These are phyloP conservation scores for Tritrichomonas musculus DNA, from an alignment of 208 protist species.

Conservation along the genomic window DNA sequence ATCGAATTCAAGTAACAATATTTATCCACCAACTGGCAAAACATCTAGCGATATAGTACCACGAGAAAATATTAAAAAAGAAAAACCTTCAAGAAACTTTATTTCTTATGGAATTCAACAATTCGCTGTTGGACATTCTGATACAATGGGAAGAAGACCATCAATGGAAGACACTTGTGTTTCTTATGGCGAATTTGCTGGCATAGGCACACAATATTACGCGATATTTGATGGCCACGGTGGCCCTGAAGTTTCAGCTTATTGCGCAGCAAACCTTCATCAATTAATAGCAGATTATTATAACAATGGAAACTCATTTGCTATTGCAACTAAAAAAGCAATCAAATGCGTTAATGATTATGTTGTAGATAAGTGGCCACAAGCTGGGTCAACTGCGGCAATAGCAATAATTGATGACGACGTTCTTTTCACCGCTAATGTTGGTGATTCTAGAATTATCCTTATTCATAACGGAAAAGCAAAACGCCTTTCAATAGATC, in stretches of 20 bases:
- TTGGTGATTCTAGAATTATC: not conserved
- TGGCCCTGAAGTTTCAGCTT: not conserved
- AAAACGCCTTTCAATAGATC: not conserved
- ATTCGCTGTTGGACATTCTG: not conserved
- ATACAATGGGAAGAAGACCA: not conserved
- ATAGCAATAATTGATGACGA: not conserved
- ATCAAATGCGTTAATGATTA: not conserved
- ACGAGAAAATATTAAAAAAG: too few species aligned
- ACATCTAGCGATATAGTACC: too few species aligned
- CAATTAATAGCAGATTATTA: not conserved
- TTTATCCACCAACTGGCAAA: too few species aligned
- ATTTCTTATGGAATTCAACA: not conserved
- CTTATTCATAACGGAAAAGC: not conserved
- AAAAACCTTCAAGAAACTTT: too few species aligned
- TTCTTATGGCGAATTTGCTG: not conserved
- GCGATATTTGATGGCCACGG: not conserved
- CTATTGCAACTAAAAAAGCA: not conserved
- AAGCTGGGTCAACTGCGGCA: not conserved
- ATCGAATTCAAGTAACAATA: too few species aligned
- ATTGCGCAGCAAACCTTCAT: conserved; percentile 1
- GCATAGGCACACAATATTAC: not conserved
- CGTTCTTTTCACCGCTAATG: not conserved
- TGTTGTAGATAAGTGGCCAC: not conserved
- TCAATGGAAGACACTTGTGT: not conserved
- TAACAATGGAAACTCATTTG: not conserved